These are phyloP conservation scores for Astrothelium subdiscretum DNA, from an alignment of 495 filamentous ascomycete species.

Conservation along the genomic window DNA sequence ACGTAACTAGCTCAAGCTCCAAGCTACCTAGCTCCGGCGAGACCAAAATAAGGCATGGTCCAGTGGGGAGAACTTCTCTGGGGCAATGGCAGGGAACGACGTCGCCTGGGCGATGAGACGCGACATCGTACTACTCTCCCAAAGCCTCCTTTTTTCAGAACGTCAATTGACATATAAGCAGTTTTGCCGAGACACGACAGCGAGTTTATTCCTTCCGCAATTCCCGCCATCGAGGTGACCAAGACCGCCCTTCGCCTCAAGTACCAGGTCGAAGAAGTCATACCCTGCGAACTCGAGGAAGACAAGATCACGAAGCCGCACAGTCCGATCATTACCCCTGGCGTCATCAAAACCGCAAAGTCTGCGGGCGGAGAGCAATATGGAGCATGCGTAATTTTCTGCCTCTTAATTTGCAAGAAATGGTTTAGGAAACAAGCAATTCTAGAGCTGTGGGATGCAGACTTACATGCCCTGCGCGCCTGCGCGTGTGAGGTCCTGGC, in stretches of 20 bases:
- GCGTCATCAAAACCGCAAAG: constrained; percentile 65
- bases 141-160: neutral
- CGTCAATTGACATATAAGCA: constrained; percentile 13
- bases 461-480: constrained; percentile 66
- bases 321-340: constrained; percentile 67
- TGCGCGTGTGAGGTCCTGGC: constrained; percentile 88
- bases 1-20: constrained; percentile 6
- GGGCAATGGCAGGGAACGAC: constrained; percentile 23
- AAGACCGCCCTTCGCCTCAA: constrained; percentile 79
- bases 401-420: constrained; percentile 72
- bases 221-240: constrained; percentile 61
- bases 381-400: constrained; percentile 68
- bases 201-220: constrained; percentile 44
- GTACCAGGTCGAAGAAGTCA: constrained; percentile 77
- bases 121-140: neutral
- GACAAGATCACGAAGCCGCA: constrained; percentile 61
- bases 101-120: constrained; percentile 26
- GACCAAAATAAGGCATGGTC: constrained; percentile 28
- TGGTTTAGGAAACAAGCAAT: constrained; percentile 82
- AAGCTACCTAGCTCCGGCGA: neutral
- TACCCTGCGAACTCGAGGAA: constrained; percentile 77
- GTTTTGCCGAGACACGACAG: constrained; percentile 49
- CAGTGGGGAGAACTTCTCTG: constrained; percentile 31
- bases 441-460: constrained; percentile 82
- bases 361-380: constrained; percentile 70